phyloP scores from a whole-genome alignment of 768 basidiomycete genomes.

The Rhizopogon vulgaris region DNA sequence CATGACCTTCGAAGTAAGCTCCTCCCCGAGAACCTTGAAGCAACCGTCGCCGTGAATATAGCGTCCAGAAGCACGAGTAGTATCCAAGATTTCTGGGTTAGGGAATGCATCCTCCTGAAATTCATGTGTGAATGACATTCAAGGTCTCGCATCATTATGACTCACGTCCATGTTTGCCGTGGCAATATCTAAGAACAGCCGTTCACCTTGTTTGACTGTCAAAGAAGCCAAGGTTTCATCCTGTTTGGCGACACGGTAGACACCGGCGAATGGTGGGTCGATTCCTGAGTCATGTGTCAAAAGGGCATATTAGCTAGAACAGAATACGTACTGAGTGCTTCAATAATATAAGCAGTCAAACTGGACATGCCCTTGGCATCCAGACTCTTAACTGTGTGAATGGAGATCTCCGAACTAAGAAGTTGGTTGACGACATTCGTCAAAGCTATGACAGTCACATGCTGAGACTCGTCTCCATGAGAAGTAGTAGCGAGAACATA shows the following conservation, averaged over 20 bases:
- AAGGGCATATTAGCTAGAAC: neutral
- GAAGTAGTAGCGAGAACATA: slow-evolving; percentile 18
- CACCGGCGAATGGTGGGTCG: slow-evolving; percentile 67
- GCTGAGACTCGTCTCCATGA: neutral
- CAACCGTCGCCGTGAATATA: slow-evolving; percentile 45
- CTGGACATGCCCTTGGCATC: slow-evolving; percentile 30
- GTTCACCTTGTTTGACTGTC: slow-evolving; percentile 40
- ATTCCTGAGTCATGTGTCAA: slow-evolving; percentile 40
- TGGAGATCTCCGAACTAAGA: slow-evolving; percentile 42
- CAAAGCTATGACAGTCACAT: slow-evolving; percentile 36
- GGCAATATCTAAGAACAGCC: slow-evolving; percentile 58
- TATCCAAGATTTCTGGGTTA: slow-evolving; percentile 38
- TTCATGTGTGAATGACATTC: neutral
- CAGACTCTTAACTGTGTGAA: slow-evolving; percentile 19
- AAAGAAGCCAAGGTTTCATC: slow-evolving; percentile 39
- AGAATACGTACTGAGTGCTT: slow-evolving; percentile 57
- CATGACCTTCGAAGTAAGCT: slow-evolving; percentile 53
- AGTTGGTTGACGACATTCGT: slow-evolving; percentile 64
- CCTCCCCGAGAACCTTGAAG: slow-evolving; percentile 46
- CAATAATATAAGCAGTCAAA: slow-evolving; percentile 56
- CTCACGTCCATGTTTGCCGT: slow-evolving; percentile 54
- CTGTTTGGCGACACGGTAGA: slow-evolving; percentile 48
- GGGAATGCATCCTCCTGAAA: slow-evolving; percentile 47
- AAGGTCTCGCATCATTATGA: slow-evolving; percentile 1
- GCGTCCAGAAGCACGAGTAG: slow-evolving; percentile 37